Evolutionary conservation across 768 basidiomycete species (phyloP), one percentile per base, ranked within the genome.

Genomic region (Roridomyces roridus): DNA sequence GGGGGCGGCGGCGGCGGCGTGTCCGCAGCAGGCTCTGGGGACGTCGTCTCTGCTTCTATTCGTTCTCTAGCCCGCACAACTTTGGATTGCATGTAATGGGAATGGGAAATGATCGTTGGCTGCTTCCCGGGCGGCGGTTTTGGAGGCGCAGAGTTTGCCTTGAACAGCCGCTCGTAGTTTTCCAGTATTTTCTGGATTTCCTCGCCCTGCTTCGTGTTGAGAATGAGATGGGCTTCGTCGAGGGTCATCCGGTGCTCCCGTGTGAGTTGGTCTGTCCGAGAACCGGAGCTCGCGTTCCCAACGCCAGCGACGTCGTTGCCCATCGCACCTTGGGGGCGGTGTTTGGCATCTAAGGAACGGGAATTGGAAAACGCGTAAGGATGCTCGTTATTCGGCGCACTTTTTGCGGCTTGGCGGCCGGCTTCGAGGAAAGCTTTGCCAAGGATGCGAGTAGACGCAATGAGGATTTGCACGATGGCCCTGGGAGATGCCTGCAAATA

Each of bases 71-170:
- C 96, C 37, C 97, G 86, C 41, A 93, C 85, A n/a, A 99, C 93
- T 75, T 99, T 99, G 28, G 94, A 96, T 70, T 96, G 96, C 12
- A 98, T 80, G 73, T 98, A 98, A 73, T 95, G 92, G 31, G 94
- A 95, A 69, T 94, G 80, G 34, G 74, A 65, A 20, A 80, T 80
- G 24, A 72, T 76, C 21, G 74, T 63, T 5, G 74, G 68, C 21
- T 73, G 74, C 68, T 78, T 83, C 34, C 81, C 76, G 14, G 80
- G 65, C 36, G 80, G 56, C 34, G 73, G 74, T 64, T 80, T 80
- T 55, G 80, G 77, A 14, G 85, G 77, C 42, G 81, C 71, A 39
- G 86, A 80, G 71, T 99, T 99, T 42, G 87, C 87, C 73, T 91
- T 89, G 81, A 98, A 97, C 48, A 98, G 77, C 66, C 91, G 89